Percentiles rank a stretch among this genome's conserved stretches.
These are phyloP conservation scores for Neurospora sp. DNA, from an alignment of 495 filamentous ascomycete genomes.

Conservation along the genomic window DNA sequence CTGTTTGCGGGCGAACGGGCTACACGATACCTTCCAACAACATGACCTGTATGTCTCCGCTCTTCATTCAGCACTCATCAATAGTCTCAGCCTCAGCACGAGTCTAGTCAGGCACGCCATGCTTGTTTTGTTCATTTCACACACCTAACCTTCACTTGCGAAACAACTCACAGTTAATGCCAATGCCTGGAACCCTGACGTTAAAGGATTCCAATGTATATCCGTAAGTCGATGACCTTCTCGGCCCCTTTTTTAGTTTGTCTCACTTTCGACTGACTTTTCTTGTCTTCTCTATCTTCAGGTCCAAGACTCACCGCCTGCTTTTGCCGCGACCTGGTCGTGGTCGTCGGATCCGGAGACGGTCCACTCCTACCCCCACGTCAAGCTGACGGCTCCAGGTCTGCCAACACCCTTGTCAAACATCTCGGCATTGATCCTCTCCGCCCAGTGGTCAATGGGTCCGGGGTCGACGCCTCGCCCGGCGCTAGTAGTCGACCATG, in stretches of 20 bases:
- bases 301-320: slow-evolving; percentile 20
- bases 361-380: slow-evolving; percentile 26
- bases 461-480: slow-evolving; percentile 14
- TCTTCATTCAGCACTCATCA: neutral
- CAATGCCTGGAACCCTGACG: slow-evolving; percentile 24
- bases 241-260: neutral
- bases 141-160: neutral
- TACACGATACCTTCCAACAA: slow-evolving; percentile 14
- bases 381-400: slow-evolving; percentile 15
- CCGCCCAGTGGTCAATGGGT: slow-evolving; percentile 22
- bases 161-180: slow-evolving; percentile 8
- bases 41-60: slow-evolving; percentile 15
- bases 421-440: slow-evolving; percentile 18
- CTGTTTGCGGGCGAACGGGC: slow-evolving; percentile 13
- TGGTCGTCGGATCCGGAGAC: slow-evolving; percentile 12
- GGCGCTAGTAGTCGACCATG: slow-evolving; percentile 7
- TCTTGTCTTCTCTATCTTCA: neutral
- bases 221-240: slow-evolving; percentile 11
- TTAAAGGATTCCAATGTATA: slow-evolving; percentile 19
- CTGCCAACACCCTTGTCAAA: slow-evolving; percentile 19
- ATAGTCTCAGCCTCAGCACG: neutral
- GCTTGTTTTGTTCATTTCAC: neutral
- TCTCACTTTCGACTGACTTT: neutral
- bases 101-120: neutral
- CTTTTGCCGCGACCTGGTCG: slow-evolving; percentile 21